These are phyloP conservation scores for Helminthosporium solani DNA, from an alignment of 2,329 filamentous ascomycete genomes.

Conservation along the genomic window DNA sequence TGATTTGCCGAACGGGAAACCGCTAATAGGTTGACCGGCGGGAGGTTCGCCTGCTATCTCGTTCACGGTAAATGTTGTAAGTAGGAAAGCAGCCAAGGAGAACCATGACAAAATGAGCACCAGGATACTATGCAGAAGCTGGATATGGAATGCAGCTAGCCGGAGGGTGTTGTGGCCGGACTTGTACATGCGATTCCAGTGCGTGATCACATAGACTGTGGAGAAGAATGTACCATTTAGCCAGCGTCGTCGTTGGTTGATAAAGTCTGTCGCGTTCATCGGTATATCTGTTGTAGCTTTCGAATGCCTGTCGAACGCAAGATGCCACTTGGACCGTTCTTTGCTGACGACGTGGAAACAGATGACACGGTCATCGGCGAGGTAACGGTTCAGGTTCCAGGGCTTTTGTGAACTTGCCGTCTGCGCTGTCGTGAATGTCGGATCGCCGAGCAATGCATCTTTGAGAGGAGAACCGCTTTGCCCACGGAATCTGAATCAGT, in stretches of 20 bases:
- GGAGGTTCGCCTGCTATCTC: constrained; percentile 3
- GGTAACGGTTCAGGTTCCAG: constrained; percentile 80
- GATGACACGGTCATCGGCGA: constrained; percentile 97
- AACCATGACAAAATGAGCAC: constrained; percentile 77
- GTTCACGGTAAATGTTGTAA: constrained; percentile 2
- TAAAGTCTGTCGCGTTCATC: constrained; percentile 91
- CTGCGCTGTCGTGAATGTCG: constrained; percentile 97
- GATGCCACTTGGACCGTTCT: constrained; percentile 50
- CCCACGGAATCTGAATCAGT: constrained; percentile 71
- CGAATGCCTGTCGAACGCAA: constrained; percentile 94
- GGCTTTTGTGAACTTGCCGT: constrained; percentile 99
- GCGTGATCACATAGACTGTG: constrained; percentile 91
- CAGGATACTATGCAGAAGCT: constrained; percentile 87
- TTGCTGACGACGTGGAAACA: constrained; percentile 69
- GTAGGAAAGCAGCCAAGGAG: background rate
- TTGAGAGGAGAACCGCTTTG: constrained; percentile 95
- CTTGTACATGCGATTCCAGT: constrained; percentile 95
- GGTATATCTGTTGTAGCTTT: constrained; percentile 97
- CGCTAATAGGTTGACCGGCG: background rate
- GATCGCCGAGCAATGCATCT: constrained; percentile 98
- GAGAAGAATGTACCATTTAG: constrained; percentile 96
- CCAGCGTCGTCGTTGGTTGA: constrained; percentile 92
- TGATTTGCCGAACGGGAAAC: constrained; percentile 4
- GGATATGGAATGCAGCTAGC: constrained; percentile 95
- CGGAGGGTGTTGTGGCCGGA: constrained; percentile 90